Conservation (phyloP, 2,329 filamentous ascomycete genomes). For the Cryphonectria naterciae region DNA sequence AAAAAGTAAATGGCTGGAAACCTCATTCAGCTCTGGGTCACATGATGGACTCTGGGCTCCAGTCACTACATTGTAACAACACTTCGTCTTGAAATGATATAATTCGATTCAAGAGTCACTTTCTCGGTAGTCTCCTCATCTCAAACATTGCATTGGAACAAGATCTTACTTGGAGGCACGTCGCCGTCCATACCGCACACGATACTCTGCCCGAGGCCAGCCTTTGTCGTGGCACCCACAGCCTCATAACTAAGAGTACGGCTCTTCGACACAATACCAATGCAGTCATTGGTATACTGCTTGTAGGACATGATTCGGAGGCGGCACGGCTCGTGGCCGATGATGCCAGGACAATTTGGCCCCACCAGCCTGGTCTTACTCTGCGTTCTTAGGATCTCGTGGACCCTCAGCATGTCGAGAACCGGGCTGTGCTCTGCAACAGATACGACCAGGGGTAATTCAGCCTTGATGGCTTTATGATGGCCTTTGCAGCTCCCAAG, state of each 20-base stretch:
- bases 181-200: slow-evolving; percentile 80
- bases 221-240: slow-evolving; percentile 72
- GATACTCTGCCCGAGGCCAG: slow-evolving; percentile 74
- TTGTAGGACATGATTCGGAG: neutral
- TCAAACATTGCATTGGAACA: slow-evolving; percentile 46
- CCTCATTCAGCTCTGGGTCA: neutral
- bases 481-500: neutral
- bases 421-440: slow-evolving; percentile 81
- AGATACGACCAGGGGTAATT: slow-evolving; percentile 76
- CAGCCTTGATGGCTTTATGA: slow-evolving; percentile 68
- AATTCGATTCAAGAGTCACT: neutral
- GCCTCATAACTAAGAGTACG: slow-evolving; percentile 81
- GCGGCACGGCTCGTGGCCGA: slow-evolving; percentile 65
- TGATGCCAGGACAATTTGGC: slow-evolving; percentile 79
- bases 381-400: slow-evolving; percentile 72
- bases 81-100: no score
- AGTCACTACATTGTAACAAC: neutral
- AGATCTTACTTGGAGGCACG: slow-evolving; percentile 72
- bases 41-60: neutral
- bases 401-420: slow-evolving; percentile 72
- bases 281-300: slow-evolving; percentile 62
- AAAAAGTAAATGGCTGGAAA: slow-evolving; percentile 2
- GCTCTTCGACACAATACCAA: slow-evolving; percentile 78
- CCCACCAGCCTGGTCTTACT: slow-evolving; percentile 73
- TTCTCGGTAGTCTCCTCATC: neutral